Conservation (phyloP, 768 basidiomycete genomes). For the Podaxis rugospora region DNA sequence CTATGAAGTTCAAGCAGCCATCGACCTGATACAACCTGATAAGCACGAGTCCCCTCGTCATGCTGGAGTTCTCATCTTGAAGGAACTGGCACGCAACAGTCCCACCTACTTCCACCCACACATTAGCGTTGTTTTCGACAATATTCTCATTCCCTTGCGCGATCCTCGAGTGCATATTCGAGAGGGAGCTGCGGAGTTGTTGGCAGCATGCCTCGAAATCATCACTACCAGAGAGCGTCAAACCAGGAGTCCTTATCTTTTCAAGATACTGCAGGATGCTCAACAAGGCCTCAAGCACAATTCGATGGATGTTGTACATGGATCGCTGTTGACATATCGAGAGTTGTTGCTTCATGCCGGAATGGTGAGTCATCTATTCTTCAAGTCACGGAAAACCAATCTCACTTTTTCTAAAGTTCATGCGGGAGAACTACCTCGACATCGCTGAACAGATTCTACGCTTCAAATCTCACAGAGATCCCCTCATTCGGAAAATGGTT, state of each 20-base stretch:
- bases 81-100: constrained; percentile 89
- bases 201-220: constrained; percentile 92
- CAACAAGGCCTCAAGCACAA: constrained; percentile 75
- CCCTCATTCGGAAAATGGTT: constrained; percentile 88
- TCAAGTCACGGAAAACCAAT: neutral
- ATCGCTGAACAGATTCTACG: constrained; percentile 87
- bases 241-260: constrained; percentile 59
- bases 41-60: constrained; percentile 83
- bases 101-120: constrained; percentile 85
- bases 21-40: constrained; percentile 75
- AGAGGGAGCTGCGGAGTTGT: constrained; percentile 88
- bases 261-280: constrained; percentile 86
- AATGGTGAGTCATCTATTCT: constrained; percentile 58
- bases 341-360: constrained; percentile 91
- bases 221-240: constrained; percentile 71
- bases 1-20: constrained; percentile 80
- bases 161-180: constrained; percentile 88
- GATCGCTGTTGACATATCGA: constrained; percentile 86
- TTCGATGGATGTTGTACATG: constrained; percentile 88
- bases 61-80: constrained; percentile 90
- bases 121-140: constrained; percentile 85
- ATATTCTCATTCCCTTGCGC: constrained; percentile 85
- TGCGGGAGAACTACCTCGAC: constrained; percentile 82
- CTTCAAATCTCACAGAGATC: constrained; percentile 84
- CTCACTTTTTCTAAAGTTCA: constrained; percentile 53